Evolutionary conservation across 2,329 filamentous ascomycete genomes (phyloP), one percentile per base, ranked within the genome.

Genomic region (Scedosporium aurantiacum): DNA sequence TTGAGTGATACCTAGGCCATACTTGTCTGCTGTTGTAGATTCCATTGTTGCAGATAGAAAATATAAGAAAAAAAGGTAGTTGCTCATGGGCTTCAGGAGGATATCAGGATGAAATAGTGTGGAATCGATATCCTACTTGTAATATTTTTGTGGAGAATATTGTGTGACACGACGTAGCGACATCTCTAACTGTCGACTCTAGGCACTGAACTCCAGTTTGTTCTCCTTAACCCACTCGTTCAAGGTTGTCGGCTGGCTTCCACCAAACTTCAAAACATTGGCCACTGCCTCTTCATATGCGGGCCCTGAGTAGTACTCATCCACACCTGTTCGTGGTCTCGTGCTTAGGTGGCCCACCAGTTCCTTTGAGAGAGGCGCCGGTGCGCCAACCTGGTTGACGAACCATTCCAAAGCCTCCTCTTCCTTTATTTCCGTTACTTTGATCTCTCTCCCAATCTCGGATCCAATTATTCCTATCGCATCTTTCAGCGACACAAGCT

Each of bases 401-500:
- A 58, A 23, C 14, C 7, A 32, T 12, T 45, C 25, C 16, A 43
- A 18, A 21, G 5, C 10, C 4, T 60, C 58, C 0, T 66, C 58
- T 14, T 63, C 58, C 25, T 7, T 32, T 12, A 63, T 27, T 1
- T 62, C 60, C 8, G 14, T 64, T 8, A 66, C 40, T 21, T 62
- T 62, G 14, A 66, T 32, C 4, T 73, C 66, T 37, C 71, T 71
- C 4, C 70, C 72, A 4, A 75, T 50, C 8, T 66, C 65, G 21
- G 68, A 67, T 4, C 66, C 70, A 45, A 76, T 67, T 0, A 65
- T 66, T 1, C 62, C 65, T 27, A 72, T 61, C 12, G 63, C 66
- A 2, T 76, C 70, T 6, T 64, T 55, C 18, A 68, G 64, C 0
- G 72, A 67, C 21, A 74, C 41, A 10, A 72, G 43, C 54, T 75